Evolutionary conservation across 805 yeast genomes (phyloP).

Genomic region (Sugiyamaella mastotermitis): DNA sequence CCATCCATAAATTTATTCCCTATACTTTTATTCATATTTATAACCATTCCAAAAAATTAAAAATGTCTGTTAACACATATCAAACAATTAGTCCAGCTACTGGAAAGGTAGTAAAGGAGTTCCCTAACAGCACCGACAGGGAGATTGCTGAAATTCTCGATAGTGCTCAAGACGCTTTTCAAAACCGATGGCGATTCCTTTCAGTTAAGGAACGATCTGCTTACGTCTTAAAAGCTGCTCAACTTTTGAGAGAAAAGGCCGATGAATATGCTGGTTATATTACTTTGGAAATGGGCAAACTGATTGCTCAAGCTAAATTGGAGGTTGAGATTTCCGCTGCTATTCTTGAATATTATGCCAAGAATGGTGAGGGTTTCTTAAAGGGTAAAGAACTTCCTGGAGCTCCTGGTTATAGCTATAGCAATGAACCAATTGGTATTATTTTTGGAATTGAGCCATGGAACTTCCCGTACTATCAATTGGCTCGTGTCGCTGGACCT

Average conservation of each 20-base stretch:
- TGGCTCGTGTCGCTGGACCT: constrained; percentile 58
- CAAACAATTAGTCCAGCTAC: constrained; percentile 52
- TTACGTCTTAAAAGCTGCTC: constrained; percentile 44
- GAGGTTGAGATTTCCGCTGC: constrained; percentile 40
- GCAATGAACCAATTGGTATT: constrained; percentile 58
- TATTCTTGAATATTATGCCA: constrained; percentile 54
- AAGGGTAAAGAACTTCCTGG: constrained; percentile 55
- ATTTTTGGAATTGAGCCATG: constrained; percentile 61
- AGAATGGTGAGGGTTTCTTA: constrained; percentile 56
- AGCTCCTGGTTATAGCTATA: constrained; percentile 35
- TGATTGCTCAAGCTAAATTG: constrained; percentile 60
- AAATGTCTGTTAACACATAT: too few species aligned
- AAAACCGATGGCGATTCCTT: constrained; percentile 41
- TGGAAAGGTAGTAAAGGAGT: constrained; percentile 57
- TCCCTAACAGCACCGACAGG: constrained; percentile 47
- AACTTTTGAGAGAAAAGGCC: constrained; percentile 46
- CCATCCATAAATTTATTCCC: too few species aligned
- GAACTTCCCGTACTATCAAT: constrained; percentile 66
- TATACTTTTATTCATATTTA: too few species aligned
- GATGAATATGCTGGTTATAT: constrained; percentile 57
- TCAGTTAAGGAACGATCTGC: constrained; percentile 52
- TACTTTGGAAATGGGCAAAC: constrained; percentile 79
- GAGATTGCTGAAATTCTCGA: constrained; percentile 46
- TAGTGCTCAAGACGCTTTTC: constrained; percentile 47
- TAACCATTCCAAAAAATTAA: too few species aligned